A percentile compares a stretch with the other conserved stretches of the same genome.
phyloP scores from a whole-genome alignment of 805 yeast species.

The Kluyveromyces aestuarii region DNA sequence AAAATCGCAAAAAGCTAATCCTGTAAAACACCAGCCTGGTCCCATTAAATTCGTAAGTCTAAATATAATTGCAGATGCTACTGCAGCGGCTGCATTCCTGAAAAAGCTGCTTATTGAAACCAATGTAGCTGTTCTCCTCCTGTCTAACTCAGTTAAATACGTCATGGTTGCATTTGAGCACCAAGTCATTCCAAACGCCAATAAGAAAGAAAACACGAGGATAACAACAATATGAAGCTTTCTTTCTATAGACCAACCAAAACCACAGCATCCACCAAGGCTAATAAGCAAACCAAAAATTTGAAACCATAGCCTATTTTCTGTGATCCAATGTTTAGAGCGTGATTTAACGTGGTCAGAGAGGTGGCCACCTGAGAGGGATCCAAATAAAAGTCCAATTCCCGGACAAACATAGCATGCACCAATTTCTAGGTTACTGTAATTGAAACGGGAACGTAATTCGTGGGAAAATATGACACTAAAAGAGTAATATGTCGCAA shows the following conservation, averaged over 20 bases:
- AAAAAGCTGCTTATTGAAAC: conserved; percentile 46
- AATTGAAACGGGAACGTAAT: conserved; percentile 31
- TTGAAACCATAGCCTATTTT: conserved; percentile 37
- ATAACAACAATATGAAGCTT: conserved; percentile 32
- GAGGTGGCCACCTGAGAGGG: conserved; percentile 39
- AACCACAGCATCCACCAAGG: conserved; percentile 38
- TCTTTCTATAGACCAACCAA: conserved; percentile 43
- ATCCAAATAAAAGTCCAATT: conserved; percentile 38
- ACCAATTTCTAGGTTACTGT: conserved; percentile 30
- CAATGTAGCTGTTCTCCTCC: conserved; percentile 42
- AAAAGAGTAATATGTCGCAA: conserved; percentile 46
- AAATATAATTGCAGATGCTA: conserved; percentile 39
- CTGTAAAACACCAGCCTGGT: conserved; percentile 47
- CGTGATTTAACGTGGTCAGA: conserved; percentile 33
- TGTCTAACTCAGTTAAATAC: conserved; percentile 41
- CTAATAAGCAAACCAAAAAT: conserved; percentile 35
- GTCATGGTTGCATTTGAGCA: conserved; percentile 45
- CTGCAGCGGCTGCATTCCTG: conserved; percentile 46
- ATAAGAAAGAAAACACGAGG: conserved; percentile 36
- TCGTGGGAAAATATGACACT: conserved; percentile 40
- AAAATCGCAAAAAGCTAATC: conserved; percentile 33
- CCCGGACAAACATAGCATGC: conserved; percentile 48
- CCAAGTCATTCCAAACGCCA: conserved; percentile 49
- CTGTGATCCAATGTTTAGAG: conserved; percentile 34
- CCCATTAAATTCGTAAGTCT: conserved; percentile 32